These are phyloP conservation scores for Penicillium decumbens DNA, from an alignment of 2,329 filamentous ascomycete genomes.

Conservation along the genomic window DNA sequence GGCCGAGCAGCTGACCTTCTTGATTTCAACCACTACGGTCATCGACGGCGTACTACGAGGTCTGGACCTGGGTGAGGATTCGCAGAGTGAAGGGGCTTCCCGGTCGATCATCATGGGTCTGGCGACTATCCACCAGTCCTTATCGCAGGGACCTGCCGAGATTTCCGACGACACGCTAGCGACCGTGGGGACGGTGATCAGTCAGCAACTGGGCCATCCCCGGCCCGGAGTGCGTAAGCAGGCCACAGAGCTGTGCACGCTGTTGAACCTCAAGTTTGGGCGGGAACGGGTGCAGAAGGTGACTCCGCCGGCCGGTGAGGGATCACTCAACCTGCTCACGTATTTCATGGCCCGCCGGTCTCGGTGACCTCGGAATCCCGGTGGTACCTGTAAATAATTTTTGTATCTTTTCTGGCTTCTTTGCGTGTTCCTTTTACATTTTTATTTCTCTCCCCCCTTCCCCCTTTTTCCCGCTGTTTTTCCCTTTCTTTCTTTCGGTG, in stretches of 20 bases:
- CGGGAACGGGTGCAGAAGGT: conserved; percentile 27
- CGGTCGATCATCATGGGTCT: conserved; percentile 35
- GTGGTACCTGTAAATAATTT: conserved; percentile 6
- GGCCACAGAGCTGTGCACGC: conserved; percentile 35
- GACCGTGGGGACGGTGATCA: conserved; percentile 32
- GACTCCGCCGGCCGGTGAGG: conserved; percentile 28
- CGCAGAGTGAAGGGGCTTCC: conserved; percentile 28
- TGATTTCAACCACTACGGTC: conserved; percentile 16
- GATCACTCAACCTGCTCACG: conserved; percentile 34
- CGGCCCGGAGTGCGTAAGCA: conserved; percentile 39
- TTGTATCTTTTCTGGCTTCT: neutral
- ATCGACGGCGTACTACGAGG: conserved; percentile 34
- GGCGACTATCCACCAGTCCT: conserved; percentile 19
- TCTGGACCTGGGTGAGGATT: conserved; percentile 28
- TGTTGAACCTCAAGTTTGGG: conserved; percentile 27
- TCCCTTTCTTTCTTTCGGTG: neutral
- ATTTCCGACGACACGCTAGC: conserved; percentile 21
- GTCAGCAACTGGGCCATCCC: conserved; percentile 29
- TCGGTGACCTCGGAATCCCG: conserved; percentile 7
- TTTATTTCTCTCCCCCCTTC: no score
- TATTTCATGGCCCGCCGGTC: conserved; percentile 34
- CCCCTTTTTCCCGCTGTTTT: no score
- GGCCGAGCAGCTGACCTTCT: conserved; percentile 32
- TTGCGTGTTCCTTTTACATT: neutral
- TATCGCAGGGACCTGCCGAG: conserved; percentile 15